Evolutionary conservation across 2,329 filamentous ascomycete genomes (phyloP), one percentile per base, ranked within the genome.

Genomic region (Exophiala bonariae): DNA sequence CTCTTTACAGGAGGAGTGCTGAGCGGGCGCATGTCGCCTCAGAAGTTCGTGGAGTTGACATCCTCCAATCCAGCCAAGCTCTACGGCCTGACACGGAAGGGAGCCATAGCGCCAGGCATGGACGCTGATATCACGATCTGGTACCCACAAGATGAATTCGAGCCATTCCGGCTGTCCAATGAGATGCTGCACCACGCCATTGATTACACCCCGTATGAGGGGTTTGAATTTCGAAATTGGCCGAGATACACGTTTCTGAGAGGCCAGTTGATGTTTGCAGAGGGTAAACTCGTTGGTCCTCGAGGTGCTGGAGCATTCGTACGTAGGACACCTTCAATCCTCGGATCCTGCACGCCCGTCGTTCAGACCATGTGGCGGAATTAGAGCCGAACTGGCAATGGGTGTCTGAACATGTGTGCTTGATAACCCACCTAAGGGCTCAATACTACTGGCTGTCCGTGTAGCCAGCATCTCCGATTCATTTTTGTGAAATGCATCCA

Each of bases 121-220:
- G 70, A 73, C 52, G 70, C 70, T 1, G 71, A 72, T 50, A 50
- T 73, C 13, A 63, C 68, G 11, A 68, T 74, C 23, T 69, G 69
- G 69, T 67, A 71, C 59, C 62, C 63, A 10, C 48, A 50, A 0
- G 32, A 42, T 10, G 38, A 35, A 3, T 40, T 43, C 38, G 36
- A 44, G 33, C 35, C 44, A 11, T 47, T 47, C 22, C 36, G 41
- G 23, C 8, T 37, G 23, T 61, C 55, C 16, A 68, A 73, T 39
- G 52, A 50, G 3, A 60, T 60, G 53, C 55, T 67, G 28, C 62
- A 66, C 19, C 65, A 67, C 37, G 57, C 59, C 31, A 60, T 63
- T 9, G 64, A 67, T 32, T 65, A 67, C 28, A 67, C 64, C 3
- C 65, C 64, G 0, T 67, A 58, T 18, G 65, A 67, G 41, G 63